Evolutionary conservation across 2,329 filamentous ascomycete genomes (phyloP).

Genomic region (Dactylonectria estremocensis): DNA sequence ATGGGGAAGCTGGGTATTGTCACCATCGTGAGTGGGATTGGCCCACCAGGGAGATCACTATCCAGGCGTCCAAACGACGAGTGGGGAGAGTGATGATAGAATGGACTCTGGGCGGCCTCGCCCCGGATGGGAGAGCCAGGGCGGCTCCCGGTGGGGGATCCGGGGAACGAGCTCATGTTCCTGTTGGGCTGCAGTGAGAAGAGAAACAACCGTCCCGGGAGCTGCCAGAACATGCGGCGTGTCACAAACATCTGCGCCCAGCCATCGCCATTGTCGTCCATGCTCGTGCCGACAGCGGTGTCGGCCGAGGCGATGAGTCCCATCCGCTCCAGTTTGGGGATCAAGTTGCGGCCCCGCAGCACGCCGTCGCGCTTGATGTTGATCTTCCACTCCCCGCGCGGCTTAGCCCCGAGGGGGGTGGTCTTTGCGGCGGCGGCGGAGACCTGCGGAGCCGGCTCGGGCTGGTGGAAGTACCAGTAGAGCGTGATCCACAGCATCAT

Average conservation of each 20-base stretch:
- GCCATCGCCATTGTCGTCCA: constrained; percentile 73
- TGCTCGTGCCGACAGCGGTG: constrained; percentile 78
- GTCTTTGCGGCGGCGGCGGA: constrained; percentile 73
- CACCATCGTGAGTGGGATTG: constrained; percentile 54
- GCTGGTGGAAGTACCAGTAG: constrained; percentile 98
- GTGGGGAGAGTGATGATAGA: constrained; percentile 48
- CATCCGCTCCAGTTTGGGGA: constrained; percentile 95
- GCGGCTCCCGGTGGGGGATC: constrained; percentile 68
- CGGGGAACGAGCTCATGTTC: constrained; percentile 57
- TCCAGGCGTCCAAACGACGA: constrained; percentile 46
- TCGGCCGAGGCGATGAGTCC: constrained; percentile 84
- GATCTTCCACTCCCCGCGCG: constrained; percentile 89
- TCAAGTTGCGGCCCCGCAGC: constrained; percentile 84
- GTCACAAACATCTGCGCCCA: constrained; percentile 90
- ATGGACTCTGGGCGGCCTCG: constrained; percentile 48
- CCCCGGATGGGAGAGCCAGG: constrained; percentile 66
- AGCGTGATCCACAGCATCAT: constrained; percentile 97
- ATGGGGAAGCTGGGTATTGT: constrained; percentile 59
- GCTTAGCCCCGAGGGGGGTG: constrained; percentile 79
- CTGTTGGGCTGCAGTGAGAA: constrained; percentile 81
- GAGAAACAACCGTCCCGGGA: constrained; percentile 88
- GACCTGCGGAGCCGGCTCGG: constrained; percentile 77
- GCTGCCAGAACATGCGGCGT: constrained; percentile 90
- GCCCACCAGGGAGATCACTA: constrained; percentile 58
- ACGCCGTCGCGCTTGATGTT: constrained; percentile 90